These are phyloP conservation scores for Scheffersomyces amazonensis DNA, from an alignment of 805 yeast species.

Conservation along the genomic window DNA sequence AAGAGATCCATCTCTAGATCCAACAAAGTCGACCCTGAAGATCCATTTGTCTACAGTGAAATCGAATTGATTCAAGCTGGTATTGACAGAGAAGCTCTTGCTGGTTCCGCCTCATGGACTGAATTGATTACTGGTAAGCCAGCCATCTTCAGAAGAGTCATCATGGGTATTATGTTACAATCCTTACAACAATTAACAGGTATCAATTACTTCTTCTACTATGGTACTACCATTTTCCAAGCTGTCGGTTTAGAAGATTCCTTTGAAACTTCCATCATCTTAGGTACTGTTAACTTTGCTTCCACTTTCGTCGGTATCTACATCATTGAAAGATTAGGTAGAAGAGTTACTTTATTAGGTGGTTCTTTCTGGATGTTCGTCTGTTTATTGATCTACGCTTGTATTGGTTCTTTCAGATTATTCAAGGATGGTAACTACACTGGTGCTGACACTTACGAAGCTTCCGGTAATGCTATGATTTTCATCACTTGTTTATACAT, in stretches of 20 bases:
- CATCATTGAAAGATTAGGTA: conserved; percentile 51
- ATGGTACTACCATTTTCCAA: conserved; percentile 55
- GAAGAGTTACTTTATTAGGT: conserved; percentile 42
- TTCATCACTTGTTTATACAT: conserved; percentile 63
- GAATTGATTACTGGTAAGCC: conserved; percentile 66
- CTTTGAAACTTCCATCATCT: conserved; percentile 50
- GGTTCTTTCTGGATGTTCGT: conserved; percentile 49
- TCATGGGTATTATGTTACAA: conserved; percentile 60
- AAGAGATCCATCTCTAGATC: conserved; percentile 51
- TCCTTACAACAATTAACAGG: conserved; percentile 60
- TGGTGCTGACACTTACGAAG: conserved; percentile 34
- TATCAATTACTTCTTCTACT: conserved; percentile 61
- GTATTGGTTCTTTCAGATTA: conserved; percentile 54
- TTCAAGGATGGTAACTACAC: conserved; percentile 37
- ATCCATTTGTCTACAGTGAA: conserved; percentile 53
- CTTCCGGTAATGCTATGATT: conserved; percentile 64
- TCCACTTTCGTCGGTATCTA: conserved; percentile 53
- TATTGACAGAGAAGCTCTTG: conserved; percentile 57
- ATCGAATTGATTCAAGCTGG: conserved; percentile 55
- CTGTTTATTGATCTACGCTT: conserved; percentile 58
- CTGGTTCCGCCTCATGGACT: conserved; percentile 65
- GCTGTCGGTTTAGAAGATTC: conserved; percentile 52
- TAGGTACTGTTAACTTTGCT: conserved; percentile 53
- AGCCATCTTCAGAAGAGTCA: conserved; percentile 52
- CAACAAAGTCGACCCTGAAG: conserved; percentile 54